A percentile compares a stretch with the other conserved stretches of the same genome.
These are phyloP conservation scores for cucumber (Cucumis sativus) DNA, from an alignment of 306 rosid genomes.

Conservation along the genomic window Cucumber_9930_V3 NC_026659.2:15822001-15822500, in stretches of 20 bases:
- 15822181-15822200: constrained; percentile 45
- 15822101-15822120: constrained; percentile 22
- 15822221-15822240: constrained; percentile 13
- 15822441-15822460: constrained; percentile 53
- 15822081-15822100: constrained; percentile 38
- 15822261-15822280: background rate
- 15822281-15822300: background rate
- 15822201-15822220: constrained; percentile 42
- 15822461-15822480: constrained; percentile 68
- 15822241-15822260: background rate
- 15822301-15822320: background rate
- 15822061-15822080: background rate
- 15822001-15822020: background rate
- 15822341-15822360: background rate
- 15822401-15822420: constrained; percentile 53
- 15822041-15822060: constrained; percentile 12
- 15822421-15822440: constrained; percentile 66
- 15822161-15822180: constrained; percentile 42
- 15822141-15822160: constrained; percentile 29
- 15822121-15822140: constrained; percentile 26
- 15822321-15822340: background rate
- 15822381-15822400: constrained; percentile 41
- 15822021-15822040: background rate
- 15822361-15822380: constrained; percentile 40
- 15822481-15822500: constrained; percentile 65